Evolutionary conservation across 345 rosid genomes (phyloP), one percentile per base, ranked within the genome.

Genomic region (Citrus sinensis): DNA sequence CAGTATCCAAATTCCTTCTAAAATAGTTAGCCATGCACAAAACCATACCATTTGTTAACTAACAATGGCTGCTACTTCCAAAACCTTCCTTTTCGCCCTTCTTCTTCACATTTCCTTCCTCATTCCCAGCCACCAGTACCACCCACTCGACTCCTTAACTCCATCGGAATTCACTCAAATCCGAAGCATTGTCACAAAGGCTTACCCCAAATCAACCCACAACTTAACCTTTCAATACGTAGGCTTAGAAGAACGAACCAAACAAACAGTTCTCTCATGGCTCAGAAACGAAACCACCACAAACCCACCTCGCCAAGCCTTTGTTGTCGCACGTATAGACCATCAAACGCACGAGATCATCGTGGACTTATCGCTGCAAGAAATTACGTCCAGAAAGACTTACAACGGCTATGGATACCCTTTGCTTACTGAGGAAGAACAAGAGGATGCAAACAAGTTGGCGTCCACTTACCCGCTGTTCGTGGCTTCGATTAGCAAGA

Each of bases 291-390:
- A 40, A 32, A 37, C 68, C 75, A 58, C 71, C 54, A 14, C n/a
- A 16, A 61, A 63, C 71, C 89, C 81, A 65, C 87, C 82, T 64
- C 85, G 87, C 34, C 76, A 85, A 67, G 84, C 87, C 73, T 72
- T 83, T 22, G 78, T 83, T 42, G 66, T 87, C n/a, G 83, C 85
- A 25, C 81, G 87, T 30, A 67, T 83, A n/a, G 39, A 81, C 82
- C 83, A 39, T 5, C 32, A 37, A 11, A 83, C 85, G 9, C 85
- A 77, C 24, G 80, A 85, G 70, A 58, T 87, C 82, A 65, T 69
- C 2, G 74, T 85, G 1, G 87, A 87, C 71, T 75, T 87, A 1
- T 56, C 76, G 4, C 29, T 6, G 1, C 66, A 55, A 19, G 8
- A 14, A 4, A 75, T 79, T 5, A 5, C 80, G 3, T 81, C 84